Percentiles rank a stretch among this genome's conserved stretches.
phyloP scores from a whole-genome alignment of 768 basidiomycete genomes.

The Rhizopogon vinicolor region DNA sequence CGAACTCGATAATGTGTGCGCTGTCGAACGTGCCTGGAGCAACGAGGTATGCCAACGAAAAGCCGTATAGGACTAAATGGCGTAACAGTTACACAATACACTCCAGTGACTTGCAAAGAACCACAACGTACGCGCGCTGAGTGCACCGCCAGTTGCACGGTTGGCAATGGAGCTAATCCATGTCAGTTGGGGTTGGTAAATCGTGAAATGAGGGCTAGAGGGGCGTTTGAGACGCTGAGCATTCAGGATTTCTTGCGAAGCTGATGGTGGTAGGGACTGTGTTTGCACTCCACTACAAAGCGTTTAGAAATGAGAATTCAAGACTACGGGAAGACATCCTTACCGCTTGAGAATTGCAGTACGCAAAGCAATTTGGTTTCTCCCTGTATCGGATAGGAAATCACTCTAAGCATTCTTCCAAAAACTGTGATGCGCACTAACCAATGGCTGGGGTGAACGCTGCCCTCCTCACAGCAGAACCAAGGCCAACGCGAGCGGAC shows the following conservation, averaged over 20 bases:
- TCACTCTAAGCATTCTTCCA: slow-evolving; percentile 1
- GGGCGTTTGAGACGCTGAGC: slow-evolving; percentile 86
- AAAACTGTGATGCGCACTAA: slow-evolving; percentile 9
- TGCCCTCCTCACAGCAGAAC: slow-evolving; percentile 49
- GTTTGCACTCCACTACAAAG: slow-evolving; percentile 52
- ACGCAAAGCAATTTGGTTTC: slow-evolving; percentile 34
- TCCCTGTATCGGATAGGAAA: slow-evolving; percentile 8
- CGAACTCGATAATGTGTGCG: slow-evolving; percentile 67
- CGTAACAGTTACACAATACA: slow-evolving; percentile 1
- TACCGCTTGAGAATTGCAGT: slow-evolving; percentile 39
- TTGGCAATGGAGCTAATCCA: slow-evolving; percentile 85
- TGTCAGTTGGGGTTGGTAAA: slow-evolving; percentile 94
- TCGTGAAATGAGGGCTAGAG: slow-evolving; percentile 90
- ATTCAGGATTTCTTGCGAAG: slow-evolving; percentile 68
- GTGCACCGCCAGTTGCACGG: slow-evolving; percentile 77
- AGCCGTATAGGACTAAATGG: slow-evolving; percentile 75
- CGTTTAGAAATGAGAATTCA: slow-evolving; percentile 1
- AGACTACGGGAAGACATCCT: slow-evolving; percentile 1
- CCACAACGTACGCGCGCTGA: slow-evolving; percentile 64
- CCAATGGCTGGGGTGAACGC: slow-evolving; percentile 32
- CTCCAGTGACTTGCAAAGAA: background rate
- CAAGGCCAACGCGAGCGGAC: slow-evolving; percentile 51
- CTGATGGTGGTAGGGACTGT: slow-evolving; percentile 57
- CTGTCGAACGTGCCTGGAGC: slow-evolving; percentile 81
- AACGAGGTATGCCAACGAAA: slow-evolving; percentile 80